Base-by-base conservation (phyloP, 31 red algal species). In the Odonthalia washingtoniensis region DNA sequence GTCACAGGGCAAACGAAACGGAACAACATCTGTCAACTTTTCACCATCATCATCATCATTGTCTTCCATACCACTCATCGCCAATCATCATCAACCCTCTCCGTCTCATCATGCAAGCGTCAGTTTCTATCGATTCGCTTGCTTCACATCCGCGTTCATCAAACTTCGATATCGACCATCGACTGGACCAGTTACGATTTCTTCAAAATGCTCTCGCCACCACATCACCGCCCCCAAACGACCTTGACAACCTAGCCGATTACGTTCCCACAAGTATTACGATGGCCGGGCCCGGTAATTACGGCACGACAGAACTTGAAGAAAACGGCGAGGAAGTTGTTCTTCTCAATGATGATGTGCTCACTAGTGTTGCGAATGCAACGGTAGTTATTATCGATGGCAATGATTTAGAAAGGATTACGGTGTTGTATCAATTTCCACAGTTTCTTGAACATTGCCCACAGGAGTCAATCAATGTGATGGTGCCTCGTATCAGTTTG, bases 401-500 rank as follows among this genome's bases (percentile, higher is more conserved):
- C 80, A 63, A 67, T 40, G 86, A 89, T 63, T 57, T 94, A n/a
- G 92, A 94, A 39, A 42, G 73, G 42, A 35, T 94, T 30, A 80
- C 92, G 32, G 92, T 94, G 37, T 69, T 94, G 3, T 94, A 85
- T 63, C 92, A 94, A 49, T 94, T 94, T 53, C 92, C 92, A 0
- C 92, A 94, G 80, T 94, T 94, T 52, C 79, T 94, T 28, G 92
- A 94, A 44, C 92, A 94, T 33, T 94, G 92, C 42, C 92, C 92
- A 5, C 35, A 76, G 3, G 92, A 94, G 28, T 85, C n/a, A n/a
- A n/a, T n/a, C n/a, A n/a, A n/a, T n/a, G n/a, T n/a, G n/a, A n/a
- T n/a, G n/a, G n/a, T n/a, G n/a, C n/a, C n/a, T n/a, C n/a, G n/a
- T n/a, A n/a, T n/a, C n/a, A n/a, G n/a, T n/a, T n/a, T n/a, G n/a